Evolutionary conservation across 2,329 filamentous ascomycete genomes (phyloP).

Genomic region (Tympanopsis confertula): DNA sequence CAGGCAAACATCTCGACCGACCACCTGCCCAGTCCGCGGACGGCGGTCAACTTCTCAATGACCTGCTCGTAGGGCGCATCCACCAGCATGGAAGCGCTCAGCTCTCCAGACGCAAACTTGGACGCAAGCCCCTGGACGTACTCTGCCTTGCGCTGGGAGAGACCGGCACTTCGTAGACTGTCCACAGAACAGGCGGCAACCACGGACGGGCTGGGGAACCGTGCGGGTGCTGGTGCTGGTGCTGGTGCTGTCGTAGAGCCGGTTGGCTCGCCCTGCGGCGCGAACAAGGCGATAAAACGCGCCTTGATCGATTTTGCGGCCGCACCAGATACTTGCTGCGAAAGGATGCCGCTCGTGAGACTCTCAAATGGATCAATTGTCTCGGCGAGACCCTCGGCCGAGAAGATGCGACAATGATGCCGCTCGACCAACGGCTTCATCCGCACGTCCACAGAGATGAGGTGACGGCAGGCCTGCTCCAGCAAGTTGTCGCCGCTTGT

Average conservation of each 20-base stretch:
- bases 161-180: constrained; percentile 68
- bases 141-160: constrained; percentile 91
- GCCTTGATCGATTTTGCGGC: constrained; percentile 81
- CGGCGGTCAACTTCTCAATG: constrained; percentile 68
- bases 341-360: constrained; percentile 78
- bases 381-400: constrained; percentile 70
- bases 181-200: constrained; percentile 55
- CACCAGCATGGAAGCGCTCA: constrained; percentile 66
- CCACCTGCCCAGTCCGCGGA: constrained; percentile 80
- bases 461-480: constrained; percentile 61
- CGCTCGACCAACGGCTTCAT: constrained; percentile 62
- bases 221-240: constrained; percentile 2
- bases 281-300: constrained; percentile 70
- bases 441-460: constrained; percentile 62
- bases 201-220: constrained; percentile 67
- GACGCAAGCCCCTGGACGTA: constrained; percentile 79
- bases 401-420: constrained; percentile 70
- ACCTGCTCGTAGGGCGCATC: constrained; percentile 77
- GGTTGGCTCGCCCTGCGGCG: constrained; percentile 7
- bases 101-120: constrained; percentile 66
- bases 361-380: constrained; percentile 78
- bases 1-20: constrained; percentile 96
- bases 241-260: constrained; percentile 5
- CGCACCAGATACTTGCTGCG: constrained; percentile 88
- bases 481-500: constrained; percentile 64